Evolutionary conservation across 2,329 filamentous ascomycete genomes (phyloP).

Genomic region (Sclerotinia glacialis): DNA sequence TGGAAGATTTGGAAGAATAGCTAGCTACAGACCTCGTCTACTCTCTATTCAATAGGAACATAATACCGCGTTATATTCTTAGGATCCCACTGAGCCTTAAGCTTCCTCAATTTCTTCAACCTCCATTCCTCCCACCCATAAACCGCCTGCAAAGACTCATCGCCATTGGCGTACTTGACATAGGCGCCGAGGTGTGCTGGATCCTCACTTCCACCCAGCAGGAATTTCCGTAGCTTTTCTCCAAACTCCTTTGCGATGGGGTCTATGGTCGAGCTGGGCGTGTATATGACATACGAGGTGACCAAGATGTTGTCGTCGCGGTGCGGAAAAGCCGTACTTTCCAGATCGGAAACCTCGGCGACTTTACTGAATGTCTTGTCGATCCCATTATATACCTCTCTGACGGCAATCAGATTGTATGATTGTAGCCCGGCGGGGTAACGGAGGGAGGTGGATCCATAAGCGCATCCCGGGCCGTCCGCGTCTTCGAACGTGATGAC

Average conservation of each 20-base stretch:
- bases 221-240: background rate
- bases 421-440: slow-evolving; percentile 5
- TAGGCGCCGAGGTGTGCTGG: slow-evolving; percentile 36
- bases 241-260: slow-evolving; percentile 8
- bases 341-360: background rate
- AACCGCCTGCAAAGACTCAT: slow-evolving; percentile 43
- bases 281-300: slow-evolving; percentile 2
- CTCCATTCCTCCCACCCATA: slow-evolving; percentile 52
- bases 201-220: slow-evolving; percentile 6
- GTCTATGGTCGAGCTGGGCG: background rate
- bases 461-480: slow-evolving; percentile 11
- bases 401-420: slow-evolving; percentile 3
- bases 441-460: background rate
- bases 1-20: background rate
- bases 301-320: slow-evolving; percentile 8
- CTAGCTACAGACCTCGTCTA: background rate
- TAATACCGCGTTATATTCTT: slow-evolving; percentile 46
- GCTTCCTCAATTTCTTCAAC: slow-evolving; percentile 43
- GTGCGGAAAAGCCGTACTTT: background rate
- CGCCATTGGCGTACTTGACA: slow-evolving; percentile 51
- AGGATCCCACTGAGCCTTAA: slow-evolving; percentile 52
- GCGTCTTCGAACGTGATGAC: background rate
- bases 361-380: slow-evolving; percentile 2
- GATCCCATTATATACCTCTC: slow-evolving; percentile 7
- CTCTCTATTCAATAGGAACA: slow-evolving; percentile 22